These are phyloP conservation scores for Chlorella sp. DNA, from an alignment of 139 green algal genomes.

Conservation along the genomic window DNA sequence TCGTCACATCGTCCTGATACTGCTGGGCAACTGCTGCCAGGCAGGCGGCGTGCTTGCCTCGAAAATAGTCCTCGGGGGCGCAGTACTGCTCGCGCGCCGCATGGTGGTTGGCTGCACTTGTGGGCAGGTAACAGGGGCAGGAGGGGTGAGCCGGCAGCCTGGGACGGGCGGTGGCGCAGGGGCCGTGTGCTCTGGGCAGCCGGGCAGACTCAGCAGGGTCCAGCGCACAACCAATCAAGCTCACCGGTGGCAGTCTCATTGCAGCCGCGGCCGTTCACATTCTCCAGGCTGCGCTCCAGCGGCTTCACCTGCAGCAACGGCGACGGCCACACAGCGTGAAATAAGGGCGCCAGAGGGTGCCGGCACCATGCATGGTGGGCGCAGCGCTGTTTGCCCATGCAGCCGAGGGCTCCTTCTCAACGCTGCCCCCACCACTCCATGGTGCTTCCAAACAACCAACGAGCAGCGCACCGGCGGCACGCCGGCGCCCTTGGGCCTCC, in stretches of 20 bases:
- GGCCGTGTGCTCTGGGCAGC: background rate
- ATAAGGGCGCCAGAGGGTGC: too few relatives aligned
- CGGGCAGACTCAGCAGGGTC: background rate
- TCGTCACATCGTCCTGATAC: background rate
- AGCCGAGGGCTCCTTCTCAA: too few relatives aligned
- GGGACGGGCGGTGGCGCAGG: background rate
- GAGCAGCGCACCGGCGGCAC: too few relatives aligned
- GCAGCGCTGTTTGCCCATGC: too few relatives aligned
- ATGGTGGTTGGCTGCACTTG: background rate
- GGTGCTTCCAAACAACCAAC: background rate
- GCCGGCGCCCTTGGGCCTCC: conserved; percentile 1
- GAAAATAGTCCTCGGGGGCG: background rate
- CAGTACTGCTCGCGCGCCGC: conserved; percentile 24
- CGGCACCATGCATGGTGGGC: too few relatives aligned
- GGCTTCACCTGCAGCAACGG: background rate
- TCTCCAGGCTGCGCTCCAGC: background rate
- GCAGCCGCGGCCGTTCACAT: conserved; percentile 23
- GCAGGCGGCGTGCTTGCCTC: conserved; percentile 1
- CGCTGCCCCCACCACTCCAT: too few relatives aligned
- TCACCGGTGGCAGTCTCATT: background rate
- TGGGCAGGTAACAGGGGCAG: background rate
- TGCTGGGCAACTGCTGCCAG: background rate
- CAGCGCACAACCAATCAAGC: background rate
- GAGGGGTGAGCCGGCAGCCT: background rate
- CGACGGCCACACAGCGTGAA: background rate